These are phyloP conservation scores for Neopestalotiopsis rosae DNA, from an alignment of 2,329 filamentous ascomycete species.

Conservation along the genomic window DNA sequence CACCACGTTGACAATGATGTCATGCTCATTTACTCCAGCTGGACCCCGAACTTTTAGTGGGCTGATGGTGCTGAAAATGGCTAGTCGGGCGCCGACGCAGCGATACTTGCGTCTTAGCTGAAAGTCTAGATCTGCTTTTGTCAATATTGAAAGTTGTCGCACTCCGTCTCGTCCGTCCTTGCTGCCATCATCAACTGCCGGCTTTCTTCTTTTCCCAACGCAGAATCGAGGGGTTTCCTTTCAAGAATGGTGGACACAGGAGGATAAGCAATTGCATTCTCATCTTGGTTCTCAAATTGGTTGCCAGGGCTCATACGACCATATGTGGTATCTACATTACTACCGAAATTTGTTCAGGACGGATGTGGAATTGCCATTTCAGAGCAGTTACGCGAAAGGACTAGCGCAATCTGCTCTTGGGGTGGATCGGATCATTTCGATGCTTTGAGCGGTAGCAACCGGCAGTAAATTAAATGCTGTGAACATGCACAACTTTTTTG, in stretches of 20 bases:
- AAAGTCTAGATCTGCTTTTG: neutral
- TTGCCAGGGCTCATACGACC: neutral
- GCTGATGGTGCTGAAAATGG: neutral
- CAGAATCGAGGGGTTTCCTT: neutral
- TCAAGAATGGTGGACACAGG: neutral
- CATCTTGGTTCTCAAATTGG: neutral
- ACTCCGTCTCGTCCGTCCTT: neutral
- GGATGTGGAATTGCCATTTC: conserved; percentile 2
- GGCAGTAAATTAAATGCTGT: conserved; percentile 1
- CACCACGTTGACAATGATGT: conserved; percentile 11
- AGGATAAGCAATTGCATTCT: neutral
- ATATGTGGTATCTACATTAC: neutral
- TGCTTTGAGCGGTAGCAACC: neutral
- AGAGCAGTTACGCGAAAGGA: neutral
- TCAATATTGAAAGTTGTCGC: neutral
- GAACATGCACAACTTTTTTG: conserved; percentile 12
- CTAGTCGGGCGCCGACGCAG: neutral
- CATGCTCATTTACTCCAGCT: conserved; percentile 11
- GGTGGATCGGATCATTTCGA: neutral
- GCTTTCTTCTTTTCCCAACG: neutral
- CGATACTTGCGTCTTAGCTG: neutral
- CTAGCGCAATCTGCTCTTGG: neutral
- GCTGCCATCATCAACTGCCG: neutral
- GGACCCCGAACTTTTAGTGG: conserved; percentile 10
- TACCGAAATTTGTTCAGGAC: neutral